These are phyloP conservation scores for Cladophialophora psammophila DNA, from an alignment of 2,329 filamentous ascomycete genomes.

Conservation along the genomic window DNA sequence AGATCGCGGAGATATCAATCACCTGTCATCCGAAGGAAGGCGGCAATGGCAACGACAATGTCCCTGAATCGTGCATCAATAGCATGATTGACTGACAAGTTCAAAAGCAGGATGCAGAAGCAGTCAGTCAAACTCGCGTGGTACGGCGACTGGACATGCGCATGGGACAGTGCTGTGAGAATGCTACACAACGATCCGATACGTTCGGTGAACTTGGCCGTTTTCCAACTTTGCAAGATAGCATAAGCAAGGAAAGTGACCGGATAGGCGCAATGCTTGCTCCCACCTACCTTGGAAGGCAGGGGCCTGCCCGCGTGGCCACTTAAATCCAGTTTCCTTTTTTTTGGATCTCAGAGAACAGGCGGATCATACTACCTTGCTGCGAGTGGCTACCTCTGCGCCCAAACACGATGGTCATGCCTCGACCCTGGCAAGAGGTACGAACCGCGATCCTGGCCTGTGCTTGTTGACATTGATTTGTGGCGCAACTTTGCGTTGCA, in stretches of 20 bases:
- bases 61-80: neutral
- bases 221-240: neutral
- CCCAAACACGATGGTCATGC: neutral
- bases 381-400: neutral
- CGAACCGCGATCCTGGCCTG: neutral
- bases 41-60: neutral
- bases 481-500: slow-evolving; percentile 12
- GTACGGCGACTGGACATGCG: neutral
- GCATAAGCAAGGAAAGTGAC: neutral
- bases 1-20: neutral
- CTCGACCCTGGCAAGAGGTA: neutral
- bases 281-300: neutral
- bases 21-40: neutral
- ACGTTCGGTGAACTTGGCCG: neutral
- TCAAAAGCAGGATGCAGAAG: slow-evolving; percentile 3
- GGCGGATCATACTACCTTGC: neutral
- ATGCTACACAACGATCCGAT: slow-evolving; percentile 1
- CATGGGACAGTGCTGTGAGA: neutral
- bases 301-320: neutral
- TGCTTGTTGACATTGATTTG: slow-evolving; percentile 16
- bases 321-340: neutral
- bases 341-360: neutral
- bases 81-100: slow-evolving; percentile 2
- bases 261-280: neutral
- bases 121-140: slow-evolving; percentile 7